phyloP scores from a whole-genome alignment of 495 filamentous ascomycete species.

The Pyrenula aspistea region DNA sequence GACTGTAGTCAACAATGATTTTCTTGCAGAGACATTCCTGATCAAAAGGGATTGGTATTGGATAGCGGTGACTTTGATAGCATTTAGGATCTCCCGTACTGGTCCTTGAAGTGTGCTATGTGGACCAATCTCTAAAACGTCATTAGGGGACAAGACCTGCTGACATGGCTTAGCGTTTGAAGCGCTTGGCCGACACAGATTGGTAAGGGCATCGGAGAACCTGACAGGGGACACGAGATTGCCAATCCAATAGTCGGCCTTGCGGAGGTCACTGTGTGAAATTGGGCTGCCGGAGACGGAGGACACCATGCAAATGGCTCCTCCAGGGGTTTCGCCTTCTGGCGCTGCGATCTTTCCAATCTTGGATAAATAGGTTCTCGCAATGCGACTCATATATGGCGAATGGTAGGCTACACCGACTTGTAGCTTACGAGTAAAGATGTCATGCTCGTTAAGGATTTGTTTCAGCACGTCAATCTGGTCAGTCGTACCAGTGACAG shows the following conservation, averaged over 20 bases:
- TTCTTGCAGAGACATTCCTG: conserved; percentile 19
- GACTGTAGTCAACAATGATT: conserved; percentile 18
- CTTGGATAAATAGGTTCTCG: neutral
- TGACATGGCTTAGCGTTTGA: neutral
- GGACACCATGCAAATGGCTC: conserved; percentile 9
- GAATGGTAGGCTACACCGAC: conserved; percentile 42
- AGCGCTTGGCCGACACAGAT: conserved; percentile 8
- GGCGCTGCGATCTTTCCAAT: neutral
- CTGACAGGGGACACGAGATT: conserved; percentile 36
- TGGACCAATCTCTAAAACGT: conserved; percentile 37
- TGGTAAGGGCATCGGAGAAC: conserved; percentile 30
- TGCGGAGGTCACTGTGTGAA: neutral
- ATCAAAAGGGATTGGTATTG: conserved; percentile 22
- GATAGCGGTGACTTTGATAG: neutral
- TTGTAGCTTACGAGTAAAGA: conserved; percentile 35
- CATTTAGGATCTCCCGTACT: conserved; percentile 17
- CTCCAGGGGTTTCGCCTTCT: neutral
- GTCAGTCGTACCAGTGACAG: conserved; percentile 31
- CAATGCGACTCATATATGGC: conserved; percentile 29
- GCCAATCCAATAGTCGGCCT: conserved; percentile 33
- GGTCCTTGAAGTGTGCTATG: conserved; percentile 30
- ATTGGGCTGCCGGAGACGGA: conserved; percentile 8
- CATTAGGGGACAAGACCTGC: conserved; percentile 9
- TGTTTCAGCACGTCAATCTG: conserved; percentile 25
- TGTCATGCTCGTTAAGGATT: conserved; percentile 23